phyloP scores from a whole-genome alignment of 2,329 filamentous ascomycete species.

The Phoma sp. region DNA sequence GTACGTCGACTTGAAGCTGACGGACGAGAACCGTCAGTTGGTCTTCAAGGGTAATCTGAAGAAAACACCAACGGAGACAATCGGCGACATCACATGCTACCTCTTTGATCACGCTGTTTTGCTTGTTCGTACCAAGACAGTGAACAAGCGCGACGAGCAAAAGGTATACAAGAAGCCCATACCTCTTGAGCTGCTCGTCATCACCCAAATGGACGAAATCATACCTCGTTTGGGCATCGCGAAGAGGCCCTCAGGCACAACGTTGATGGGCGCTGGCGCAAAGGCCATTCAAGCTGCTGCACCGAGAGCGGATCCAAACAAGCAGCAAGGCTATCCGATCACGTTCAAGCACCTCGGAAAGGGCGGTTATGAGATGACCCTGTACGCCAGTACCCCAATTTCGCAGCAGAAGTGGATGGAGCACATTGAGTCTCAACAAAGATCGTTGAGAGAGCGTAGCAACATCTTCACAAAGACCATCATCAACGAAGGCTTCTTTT shows the following conservation, averaged over 20 bases:
- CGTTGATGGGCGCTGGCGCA: constrained; percentile 61
- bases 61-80: constrained; percentile 85
- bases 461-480: constrained; percentile 73
- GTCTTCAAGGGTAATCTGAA: constrained; percentile 95
- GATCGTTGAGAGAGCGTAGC: constrained; percentile 77
- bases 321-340: constrained; percentile 85
- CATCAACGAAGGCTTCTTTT: constrained; percentile 88
- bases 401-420: constrained; percentile 97
- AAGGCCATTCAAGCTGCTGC: constrained; percentile 58
- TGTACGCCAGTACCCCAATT: constrained; percentile 85
- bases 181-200: constrained; percentile 88
- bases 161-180: constrained; percentile 97
- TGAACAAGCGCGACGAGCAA: constrained; percentile 91
- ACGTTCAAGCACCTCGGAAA: constrained; percentile 96
- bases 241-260: constrained; percentile 82
- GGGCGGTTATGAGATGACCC: constrained; percentile 88
- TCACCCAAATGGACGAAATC: constrained; percentile 96
- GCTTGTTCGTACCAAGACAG: constrained; percentile 86
- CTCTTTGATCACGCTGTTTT: constrained; percentile 96
- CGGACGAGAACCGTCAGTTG: constrained; percentile 89
- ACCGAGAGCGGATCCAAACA: constrained; percentile 43
- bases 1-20: constrained; percentile 90
- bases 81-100: constrained; percentile 86
- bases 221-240: constrained; percentile 79
- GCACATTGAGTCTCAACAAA: constrained; percentile 89